A percentile compares a stretch with the other conserved stretches of the same genome.
These are phyloP conservation scores for Alternaria rosae DNA, from an alignment of 2,329 filamentous ascomycete species.

Conservation along the genomic window DNA sequence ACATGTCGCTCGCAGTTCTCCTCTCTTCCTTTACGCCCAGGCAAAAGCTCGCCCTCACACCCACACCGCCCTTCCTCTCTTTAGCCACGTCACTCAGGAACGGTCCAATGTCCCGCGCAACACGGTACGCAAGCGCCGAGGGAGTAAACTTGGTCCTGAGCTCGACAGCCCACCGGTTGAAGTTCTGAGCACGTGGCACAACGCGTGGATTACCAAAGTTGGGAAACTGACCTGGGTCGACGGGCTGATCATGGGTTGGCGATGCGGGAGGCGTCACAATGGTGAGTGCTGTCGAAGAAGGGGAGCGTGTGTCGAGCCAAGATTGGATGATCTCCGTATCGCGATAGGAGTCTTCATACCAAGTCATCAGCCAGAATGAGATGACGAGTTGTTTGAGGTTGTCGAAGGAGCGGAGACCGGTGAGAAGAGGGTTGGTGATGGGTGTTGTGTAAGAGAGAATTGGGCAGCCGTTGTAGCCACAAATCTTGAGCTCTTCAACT, in stretches of 20 bases:
- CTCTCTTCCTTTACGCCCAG: slow-evolving; percentile 43
- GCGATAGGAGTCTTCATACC: slow-evolving; percentile 49
- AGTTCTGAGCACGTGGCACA: slow-evolving; percentile 28
- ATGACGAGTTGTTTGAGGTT: slow-evolving; percentile 53
- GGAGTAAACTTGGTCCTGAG: slow-evolving; percentile 52
- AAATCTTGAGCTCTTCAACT: slow-evolving; percentile 57
- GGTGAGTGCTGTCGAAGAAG: slow-evolving; percentile 50
- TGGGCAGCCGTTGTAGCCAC: slow-evolving; percentile 55
- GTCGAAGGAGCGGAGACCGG: slow-evolving; percentile 52
- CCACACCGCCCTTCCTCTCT: slow-evolving; percentile 49
- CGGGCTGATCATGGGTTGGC: slow-evolving; percentile 28
- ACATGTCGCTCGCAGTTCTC: slow-evolving; percentile 49
- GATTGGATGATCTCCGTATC: slow-evolving; percentile 55
- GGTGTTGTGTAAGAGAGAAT: slow-evolving; percentile 50
- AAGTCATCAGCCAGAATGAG: slow-evolving; percentile 53
- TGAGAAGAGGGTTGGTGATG: slow-evolving; percentile 50
- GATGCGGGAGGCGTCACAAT: slow-evolving; percentile 40
- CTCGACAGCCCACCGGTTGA: slow-evolving; percentile 53
- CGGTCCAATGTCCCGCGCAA: slow-evolving; percentile 51
- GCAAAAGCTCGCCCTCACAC: slow-evolving; percentile 56
- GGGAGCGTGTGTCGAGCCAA: slow-evolving; percentile 53
- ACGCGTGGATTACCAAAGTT: slow-evolving; percentile 22
- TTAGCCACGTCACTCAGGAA: slow-evolving; percentile 53
- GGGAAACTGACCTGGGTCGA: slow-evolving; percentile 40
- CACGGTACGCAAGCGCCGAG: slow-evolving; percentile 50